A percentile compares a stretch with the other conserved stretches of the same genome.
phyloP scores from a whole-genome alignment of 768 basidiomycete species.

The Hericium rajendrae region DNA sequence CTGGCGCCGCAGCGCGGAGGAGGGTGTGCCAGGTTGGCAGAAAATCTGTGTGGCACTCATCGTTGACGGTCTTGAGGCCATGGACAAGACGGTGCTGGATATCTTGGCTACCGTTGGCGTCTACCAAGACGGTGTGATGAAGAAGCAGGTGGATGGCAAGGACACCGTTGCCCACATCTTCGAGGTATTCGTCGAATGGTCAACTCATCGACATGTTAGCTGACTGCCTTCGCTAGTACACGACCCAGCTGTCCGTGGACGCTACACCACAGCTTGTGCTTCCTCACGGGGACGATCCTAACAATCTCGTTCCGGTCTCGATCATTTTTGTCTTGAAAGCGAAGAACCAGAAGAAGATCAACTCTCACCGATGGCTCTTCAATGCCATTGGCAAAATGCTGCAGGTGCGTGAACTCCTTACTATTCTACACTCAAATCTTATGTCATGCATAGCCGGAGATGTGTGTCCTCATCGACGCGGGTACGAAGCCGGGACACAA shows the following conservation, averaged over 20 bases:
- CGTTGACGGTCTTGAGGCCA: conserved; percentile 86
- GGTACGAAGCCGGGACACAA: conserved; percentile 97
- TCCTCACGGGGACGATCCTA: conserved; percentile 81
- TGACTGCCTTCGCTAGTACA: conserved; percentile 51
- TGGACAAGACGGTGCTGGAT: conserved; percentile 93
- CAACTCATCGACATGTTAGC: conserved; percentile 1
- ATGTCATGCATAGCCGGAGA: conserved; percentile 55
- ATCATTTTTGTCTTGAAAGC: conserved; percentile 88
- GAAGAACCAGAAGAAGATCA: conserved; percentile 94
- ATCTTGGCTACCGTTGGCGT: conserved; percentile 83
- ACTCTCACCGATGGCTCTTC: conserved; percentile 93
- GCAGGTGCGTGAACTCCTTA: conserved; percentile 35
- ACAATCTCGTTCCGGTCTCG: conserved; percentile 89
- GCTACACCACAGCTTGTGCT: conserved; percentile 83
- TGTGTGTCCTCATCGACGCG: conserved; percentile 87
- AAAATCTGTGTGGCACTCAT: conserved; percentile 85
- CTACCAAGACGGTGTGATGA: conserved; percentile 94
- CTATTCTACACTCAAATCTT: background rate
- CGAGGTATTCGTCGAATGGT: conserved; percentile 44
- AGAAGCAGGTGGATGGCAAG: conserved; percentile 83
- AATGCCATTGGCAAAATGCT: conserved; percentile 83
- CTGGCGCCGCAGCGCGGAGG: conserved; percentile 76
- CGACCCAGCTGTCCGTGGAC: conserved; percentile 91
- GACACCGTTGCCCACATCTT: conserved; percentile 92
- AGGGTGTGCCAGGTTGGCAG: conserved; percentile 84